phyloP scores from a whole-genome alignment of 1,284 basidiomycete species.

The Xerocomus nothofagi region DNA sequence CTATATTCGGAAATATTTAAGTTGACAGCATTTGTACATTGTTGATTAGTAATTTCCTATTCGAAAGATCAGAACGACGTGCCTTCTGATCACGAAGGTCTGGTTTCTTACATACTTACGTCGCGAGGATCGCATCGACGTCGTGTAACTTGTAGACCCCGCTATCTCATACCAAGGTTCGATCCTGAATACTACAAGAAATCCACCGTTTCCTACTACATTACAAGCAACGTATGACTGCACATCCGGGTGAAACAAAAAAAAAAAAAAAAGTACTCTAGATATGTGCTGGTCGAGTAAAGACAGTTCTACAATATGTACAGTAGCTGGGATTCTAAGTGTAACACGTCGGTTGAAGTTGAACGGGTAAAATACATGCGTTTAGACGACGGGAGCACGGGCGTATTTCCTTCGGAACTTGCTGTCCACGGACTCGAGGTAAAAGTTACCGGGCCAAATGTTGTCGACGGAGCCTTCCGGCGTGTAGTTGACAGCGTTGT shows the following conservation, averaged over 20 bases:
- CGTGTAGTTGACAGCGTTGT: constrained; percentile 86
- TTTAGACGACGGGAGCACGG: constrained; percentile 48
- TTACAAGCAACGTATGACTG: constrained; percentile 11
- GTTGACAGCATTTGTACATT: no score
- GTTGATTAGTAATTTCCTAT: no score
- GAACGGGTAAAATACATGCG: constrained; percentile 1
- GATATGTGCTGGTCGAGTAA: background rate
- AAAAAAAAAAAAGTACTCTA: constrained; percentile 11
- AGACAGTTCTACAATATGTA: background rate
- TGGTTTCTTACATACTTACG: no score
- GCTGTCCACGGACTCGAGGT: constrained; percentile 89
- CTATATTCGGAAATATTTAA: no score
- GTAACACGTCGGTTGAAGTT: background rate
- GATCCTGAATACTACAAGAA: constrained; percentile 2
- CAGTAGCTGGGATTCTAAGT: background rate
- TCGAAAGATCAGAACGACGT: no score
- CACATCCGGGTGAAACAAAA: constrained; percentile 10
- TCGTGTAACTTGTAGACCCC: no score
- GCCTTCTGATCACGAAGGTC: no score
- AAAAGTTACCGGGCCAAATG: constrained; percentile 94
- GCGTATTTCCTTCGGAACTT: constrained; percentile 93
- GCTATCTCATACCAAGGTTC: background rate
- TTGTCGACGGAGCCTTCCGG: constrained; percentile 88
- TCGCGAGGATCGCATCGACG: no score
- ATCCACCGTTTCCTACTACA: no score